Conservation (phyloP, 2,329 filamentous ascomycete genomes). For the Penicillium sp. region DNA sequence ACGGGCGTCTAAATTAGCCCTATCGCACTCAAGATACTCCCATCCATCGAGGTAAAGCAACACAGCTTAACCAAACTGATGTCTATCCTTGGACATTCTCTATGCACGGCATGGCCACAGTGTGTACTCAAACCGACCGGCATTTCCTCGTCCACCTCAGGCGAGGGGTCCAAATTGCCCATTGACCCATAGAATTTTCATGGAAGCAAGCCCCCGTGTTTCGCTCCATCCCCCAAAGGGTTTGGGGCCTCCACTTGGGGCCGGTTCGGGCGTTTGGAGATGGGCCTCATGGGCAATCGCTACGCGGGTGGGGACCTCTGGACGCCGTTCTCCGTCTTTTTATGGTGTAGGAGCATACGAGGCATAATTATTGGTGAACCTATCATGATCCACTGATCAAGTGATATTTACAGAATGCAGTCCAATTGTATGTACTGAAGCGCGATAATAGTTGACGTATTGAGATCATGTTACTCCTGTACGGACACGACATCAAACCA, state of each 20-base stretch:
- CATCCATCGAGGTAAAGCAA: not conserved
- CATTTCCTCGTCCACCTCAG: not conserved
- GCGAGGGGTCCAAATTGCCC: not conserved
- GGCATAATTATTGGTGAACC: no score
- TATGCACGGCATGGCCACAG: no score
- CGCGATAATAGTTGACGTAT: not conserved
- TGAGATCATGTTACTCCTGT: not conserved
- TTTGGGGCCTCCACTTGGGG: not conserved
- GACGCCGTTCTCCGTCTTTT: not conserved
- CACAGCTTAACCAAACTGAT: no score
- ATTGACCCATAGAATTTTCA: not conserved
- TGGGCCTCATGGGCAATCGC: not conserved
- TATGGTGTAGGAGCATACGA: no score
- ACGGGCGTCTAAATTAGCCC: not conserved
- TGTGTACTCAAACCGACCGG: not conserved
- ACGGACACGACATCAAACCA: not conserved
- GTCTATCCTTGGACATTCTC: no score
- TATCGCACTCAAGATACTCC: not conserved
- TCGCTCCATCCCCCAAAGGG: not conserved
- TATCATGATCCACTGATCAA: no score
- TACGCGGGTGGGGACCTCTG: not conserved
- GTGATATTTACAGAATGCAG: no score
- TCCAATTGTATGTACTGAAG: no score
- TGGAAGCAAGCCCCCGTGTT: slow-evolving; percentile 5
- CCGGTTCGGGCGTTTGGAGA: slow-evolving; percentile 1